Conservation (phyloP, 1,284 basidiomycete species). For the Sporisorium scitamineum region DNA sequence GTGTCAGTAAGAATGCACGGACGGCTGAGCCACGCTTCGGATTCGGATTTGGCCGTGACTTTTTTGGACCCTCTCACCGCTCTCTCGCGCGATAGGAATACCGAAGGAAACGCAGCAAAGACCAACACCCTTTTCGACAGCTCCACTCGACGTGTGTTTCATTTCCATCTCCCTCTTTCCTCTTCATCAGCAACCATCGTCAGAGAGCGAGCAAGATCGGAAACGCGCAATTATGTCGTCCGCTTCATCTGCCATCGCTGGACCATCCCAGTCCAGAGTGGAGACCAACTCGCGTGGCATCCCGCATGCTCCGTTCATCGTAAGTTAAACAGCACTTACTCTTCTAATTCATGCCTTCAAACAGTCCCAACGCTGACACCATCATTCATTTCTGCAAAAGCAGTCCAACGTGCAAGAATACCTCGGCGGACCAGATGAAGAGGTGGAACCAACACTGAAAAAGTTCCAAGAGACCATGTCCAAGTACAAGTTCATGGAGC, state of each 20-base stretch:
- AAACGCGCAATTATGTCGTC: slow-evolving; percentile 23
- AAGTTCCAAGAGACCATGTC: slow-evolving; percentile 92
- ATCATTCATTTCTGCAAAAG: background rate
- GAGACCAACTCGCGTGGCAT: slow-evolving; percentile 85
- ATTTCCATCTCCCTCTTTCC: slow-evolving; percentile 1
- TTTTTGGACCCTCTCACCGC: slow-evolving; percentile 21
- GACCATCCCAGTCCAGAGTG: slow-evolving; percentile 37
- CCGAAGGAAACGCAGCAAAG: slow-evolving; percentile 1
- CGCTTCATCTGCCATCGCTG: slow-evolving; percentile 28
- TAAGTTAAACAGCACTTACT: slow-evolving; percentile 74
- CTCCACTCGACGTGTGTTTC: too few relatives aligned
- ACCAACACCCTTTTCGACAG: slow-evolving; percentile 6
- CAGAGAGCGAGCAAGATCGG: background rate
- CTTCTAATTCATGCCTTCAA: background rate
- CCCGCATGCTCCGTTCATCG: slow-evolving; percentile 93
- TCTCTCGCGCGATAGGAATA: slow-evolving; percentile 8
- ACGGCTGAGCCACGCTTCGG: background rate
- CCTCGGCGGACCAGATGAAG: slow-evolving; percentile 82
- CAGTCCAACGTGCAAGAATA: slow-evolving; percentile 87
- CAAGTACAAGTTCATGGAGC: slow-evolving; percentile 99
- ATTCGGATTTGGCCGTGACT: background rate
- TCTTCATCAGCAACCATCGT: background rate
- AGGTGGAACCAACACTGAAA: slow-evolving; percentile 82
- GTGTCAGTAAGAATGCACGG: background rate
- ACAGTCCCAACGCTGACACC: background rate